phyloP scores from a whole-genome alignment of 75 land plant species.

The Isoetes taiwanensis region DNA sequence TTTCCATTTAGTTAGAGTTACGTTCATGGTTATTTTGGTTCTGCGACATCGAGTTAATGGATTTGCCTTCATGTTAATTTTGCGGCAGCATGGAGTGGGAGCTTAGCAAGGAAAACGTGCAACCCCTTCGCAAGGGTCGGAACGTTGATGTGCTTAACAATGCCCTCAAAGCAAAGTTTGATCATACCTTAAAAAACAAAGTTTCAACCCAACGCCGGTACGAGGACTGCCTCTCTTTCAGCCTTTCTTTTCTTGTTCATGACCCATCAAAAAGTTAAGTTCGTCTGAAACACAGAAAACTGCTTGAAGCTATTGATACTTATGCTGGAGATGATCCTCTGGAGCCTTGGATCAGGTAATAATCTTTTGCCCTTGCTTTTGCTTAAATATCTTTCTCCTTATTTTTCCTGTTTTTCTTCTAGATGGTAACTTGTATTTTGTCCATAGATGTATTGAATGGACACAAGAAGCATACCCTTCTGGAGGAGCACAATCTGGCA shows the following conservation, averaged over 20 bases:
- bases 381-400: neutral
- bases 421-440: neutral
- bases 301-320: conserved; percentile 75
- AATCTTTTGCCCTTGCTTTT: neutral
- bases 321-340: conserved; percentile 96
- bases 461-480: conserved; percentile 83
- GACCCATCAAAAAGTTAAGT: neutral
- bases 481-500: conserved; percentile 80
- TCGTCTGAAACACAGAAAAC: conserved; percentile 25
- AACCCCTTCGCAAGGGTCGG: conserved; percentile 79
- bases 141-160: conserved; percentile 56
- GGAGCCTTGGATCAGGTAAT: conserved; percentile 76
- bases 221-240: neutral
- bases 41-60: no score
- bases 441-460: conserved; percentile 86
- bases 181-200: conserved; percentile 16
- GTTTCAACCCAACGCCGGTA: conserved; percentile 55
- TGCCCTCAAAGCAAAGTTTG: conserved; percentile 36
- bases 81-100: conserved; percentile 73
- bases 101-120: conserved; percentile 83
- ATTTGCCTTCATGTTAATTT: no score
- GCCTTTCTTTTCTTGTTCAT: neutral
- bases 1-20: no score
- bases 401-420: neutral
- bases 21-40: no score